phyloP scores from a whole-genome alignment of 345 rosid species.

The Eucalyptus polyanthemos region DNA sequence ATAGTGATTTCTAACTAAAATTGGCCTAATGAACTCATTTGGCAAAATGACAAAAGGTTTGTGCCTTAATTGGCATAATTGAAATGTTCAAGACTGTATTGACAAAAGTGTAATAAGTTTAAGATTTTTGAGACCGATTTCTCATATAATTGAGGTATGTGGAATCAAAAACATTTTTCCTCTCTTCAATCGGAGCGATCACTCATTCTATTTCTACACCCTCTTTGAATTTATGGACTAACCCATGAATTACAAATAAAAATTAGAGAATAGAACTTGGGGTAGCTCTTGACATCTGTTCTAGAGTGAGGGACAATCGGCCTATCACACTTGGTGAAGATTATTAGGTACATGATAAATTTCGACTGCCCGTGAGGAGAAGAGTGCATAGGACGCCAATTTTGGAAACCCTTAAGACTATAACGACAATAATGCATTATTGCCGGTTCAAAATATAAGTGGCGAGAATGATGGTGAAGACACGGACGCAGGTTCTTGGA shows the following conservation, averaged over 20 bases:
- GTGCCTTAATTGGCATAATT: background rate
- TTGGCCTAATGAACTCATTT: background rate
- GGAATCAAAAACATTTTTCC: background rate
- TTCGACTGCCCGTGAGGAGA: background rate
- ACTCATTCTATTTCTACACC: background rate
- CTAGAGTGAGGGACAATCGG: background rate
- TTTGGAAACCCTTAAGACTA: background rate
- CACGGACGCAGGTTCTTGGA: background rate
- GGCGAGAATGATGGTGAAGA: background rate
- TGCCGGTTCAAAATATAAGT: background rate
- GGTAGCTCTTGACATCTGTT: background rate
- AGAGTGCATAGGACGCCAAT: background rate
- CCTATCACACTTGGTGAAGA: background rate
- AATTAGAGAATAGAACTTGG: background rate
- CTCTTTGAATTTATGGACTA: background rate
- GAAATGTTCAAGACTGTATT: background rate
- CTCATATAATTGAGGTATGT: background rate
- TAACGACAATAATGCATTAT: background rate
- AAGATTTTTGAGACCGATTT: too few relatives aligned
- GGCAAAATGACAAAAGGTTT: too few relatives aligned
- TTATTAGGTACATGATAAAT: background rate
- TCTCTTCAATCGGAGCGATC: background rate
- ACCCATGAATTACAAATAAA: background rate
- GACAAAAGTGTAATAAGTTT: background rate
- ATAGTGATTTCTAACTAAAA: too few relatives aligned